These are phyloP conservation scores for Pascua sp. DNA, from an alignment of 1,284 basidiomycete genomes.

Conservation along the genomic window DNA sequence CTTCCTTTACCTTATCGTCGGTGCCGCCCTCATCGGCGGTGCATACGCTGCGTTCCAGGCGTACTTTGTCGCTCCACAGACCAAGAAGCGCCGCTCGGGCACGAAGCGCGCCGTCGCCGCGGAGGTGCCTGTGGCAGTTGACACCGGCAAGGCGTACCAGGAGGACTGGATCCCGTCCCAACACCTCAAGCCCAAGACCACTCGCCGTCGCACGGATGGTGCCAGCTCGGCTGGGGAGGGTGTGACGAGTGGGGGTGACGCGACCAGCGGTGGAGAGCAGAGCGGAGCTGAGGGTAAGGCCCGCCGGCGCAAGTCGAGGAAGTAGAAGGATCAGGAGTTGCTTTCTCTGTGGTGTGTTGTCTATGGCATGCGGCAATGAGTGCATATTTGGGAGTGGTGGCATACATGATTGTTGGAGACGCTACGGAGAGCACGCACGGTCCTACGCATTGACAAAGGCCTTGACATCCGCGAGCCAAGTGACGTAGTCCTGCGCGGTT, in stretches of 20 bases:
- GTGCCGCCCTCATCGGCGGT: conserved; percentile 62
- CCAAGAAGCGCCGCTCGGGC: conserved; percentile 42
- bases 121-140: conserved; percentile 59
- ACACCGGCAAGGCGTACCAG: conserved; percentile 68
- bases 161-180: conserved; percentile 91
- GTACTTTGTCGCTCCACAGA: conserved; percentile 54
- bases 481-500: conserved; percentile 76
- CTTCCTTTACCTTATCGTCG: conserved; percentile 70
- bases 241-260: conserved; percentile 33
- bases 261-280: conserved; percentile 37
- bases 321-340: conserved; percentile 4
- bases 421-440: neutral
- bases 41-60: conserved; percentile 66
- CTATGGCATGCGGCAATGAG: neutral
- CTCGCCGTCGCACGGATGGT: too few species aligned
- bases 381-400: neutral
- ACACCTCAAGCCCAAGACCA: conserved; percentile 65
- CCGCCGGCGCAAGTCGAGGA: conserved; percentile 27
- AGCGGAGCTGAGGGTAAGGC: conserved; percentile 35
- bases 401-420: too few species aligned
- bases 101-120: conserved; percentile 24
- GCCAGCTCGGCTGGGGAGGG: conserved; percentile 31
- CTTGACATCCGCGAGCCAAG: conserved; percentile 82
- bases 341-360: neutral
- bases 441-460: conserved; percentile 64